A percentile compares a stretch with the other conserved stretches of the same genome.
Conservation (phyloP, 2,329 filamentous ascomycete species). For the Kalmusia sp. region DNA sequence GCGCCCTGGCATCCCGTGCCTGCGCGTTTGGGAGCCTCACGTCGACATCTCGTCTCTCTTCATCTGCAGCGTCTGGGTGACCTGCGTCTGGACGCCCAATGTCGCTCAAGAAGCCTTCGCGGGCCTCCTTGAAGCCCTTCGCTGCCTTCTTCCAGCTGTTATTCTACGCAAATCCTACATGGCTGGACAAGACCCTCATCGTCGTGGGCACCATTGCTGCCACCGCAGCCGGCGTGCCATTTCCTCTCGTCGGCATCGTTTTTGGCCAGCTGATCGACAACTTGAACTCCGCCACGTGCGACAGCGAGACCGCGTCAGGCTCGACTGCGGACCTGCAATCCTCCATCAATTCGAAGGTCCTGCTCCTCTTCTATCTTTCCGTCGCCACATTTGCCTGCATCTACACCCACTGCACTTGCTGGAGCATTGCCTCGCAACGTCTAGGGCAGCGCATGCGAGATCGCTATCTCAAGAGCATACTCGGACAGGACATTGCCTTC, state of each 20-base stretch:
- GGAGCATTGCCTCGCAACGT: conserved; percentile 69
- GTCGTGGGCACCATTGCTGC: conserved; percentile 53
- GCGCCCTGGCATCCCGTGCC: conserved; percentile 25
- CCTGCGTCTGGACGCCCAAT: conserved; percentile 27
- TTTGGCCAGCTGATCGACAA: conserved; percentile 70
- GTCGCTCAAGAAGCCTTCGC: conserved; percentile 34
- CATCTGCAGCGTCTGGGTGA: conserved; percentile 17
- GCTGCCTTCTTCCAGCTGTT: conserved; percentile 43
- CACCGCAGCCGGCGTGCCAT: conserved; percentile 67
- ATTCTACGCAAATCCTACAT: conserved; percentile 46
- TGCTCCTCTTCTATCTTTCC: conserved; percentile 68
- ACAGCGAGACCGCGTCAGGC: conserved; percentile 25
- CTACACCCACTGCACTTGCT: conserved; percentile 69
- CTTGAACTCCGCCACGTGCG: conserved; percentile 65
- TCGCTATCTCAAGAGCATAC: conserved; percentile 64
- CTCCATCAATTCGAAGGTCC: conserved; percentile 65
- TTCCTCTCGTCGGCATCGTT: conserved; percentile 69
- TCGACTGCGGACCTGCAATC: conserved; percentile 36
- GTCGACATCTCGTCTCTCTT: conserved; percentile 22
- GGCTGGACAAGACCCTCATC: conserved; percentile 45
- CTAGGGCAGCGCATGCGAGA: conserved; percentile 69
- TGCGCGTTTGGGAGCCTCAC: conserved; percentile 25
- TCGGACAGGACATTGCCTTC: conserved; percentile 68
- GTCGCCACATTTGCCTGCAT: conserved; percentile 69
- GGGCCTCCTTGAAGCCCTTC: conserved; percentile 36